Conservation (phyloP, 306 rosid species). For the Parietaria judaica region DNA sequence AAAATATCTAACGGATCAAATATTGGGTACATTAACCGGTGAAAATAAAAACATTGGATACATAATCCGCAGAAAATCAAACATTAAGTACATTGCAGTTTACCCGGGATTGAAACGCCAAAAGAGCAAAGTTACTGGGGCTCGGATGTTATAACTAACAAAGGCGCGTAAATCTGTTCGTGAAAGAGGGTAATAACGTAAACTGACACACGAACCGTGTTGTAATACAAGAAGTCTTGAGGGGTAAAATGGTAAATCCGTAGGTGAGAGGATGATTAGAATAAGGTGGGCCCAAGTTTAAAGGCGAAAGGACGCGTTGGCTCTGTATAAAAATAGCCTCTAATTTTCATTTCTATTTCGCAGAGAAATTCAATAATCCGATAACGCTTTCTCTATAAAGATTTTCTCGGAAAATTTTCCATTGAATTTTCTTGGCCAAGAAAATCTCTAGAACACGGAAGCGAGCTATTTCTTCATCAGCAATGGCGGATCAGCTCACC, state of each 20-base stretch:
- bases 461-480: constrained; percentile 3
- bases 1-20: no score
- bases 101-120: no score
- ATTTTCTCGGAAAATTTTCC: background rate
- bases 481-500: constrained; percentile 78
- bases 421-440: background rate
- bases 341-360: background rate
- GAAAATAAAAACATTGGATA: no score
- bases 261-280: background rate
- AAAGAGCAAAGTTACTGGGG: no score
- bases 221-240: background rate
- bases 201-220: background rate
- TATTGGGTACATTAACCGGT: no score
- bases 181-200: no score
- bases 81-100: no score
- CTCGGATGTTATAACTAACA: no score
- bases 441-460: background rate
- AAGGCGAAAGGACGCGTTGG: constrained; percentile 4
- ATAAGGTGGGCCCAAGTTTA: constrained; percentile 1
- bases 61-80: no score
- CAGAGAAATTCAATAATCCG: background rate
- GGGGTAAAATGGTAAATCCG: background rate
- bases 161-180: no score
- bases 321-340: background rate
- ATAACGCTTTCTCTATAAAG: background rate